A percentile compares a stretch with the other conserved stretches of the same genome.
These are phyloP conservation scores for Phytopythium delawarense DNA, from an alignment of 352 stramenopile species.

Conservation along the genomic window DNA sequence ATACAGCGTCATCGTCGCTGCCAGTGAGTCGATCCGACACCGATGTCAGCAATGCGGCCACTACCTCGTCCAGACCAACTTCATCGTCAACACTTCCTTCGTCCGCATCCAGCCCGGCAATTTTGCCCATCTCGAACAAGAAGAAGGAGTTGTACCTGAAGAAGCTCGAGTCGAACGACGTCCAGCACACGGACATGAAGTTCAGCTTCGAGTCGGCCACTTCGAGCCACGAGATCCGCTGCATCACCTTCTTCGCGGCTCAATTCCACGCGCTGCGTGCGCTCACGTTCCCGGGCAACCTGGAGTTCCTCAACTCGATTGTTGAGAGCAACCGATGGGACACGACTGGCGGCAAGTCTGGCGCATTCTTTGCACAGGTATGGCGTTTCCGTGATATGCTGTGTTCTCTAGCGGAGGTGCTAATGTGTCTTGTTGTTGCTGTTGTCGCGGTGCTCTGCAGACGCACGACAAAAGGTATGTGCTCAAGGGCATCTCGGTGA, in stretches of 20 bases:
- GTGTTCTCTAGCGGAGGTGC: slow-evolving; percentile 2
- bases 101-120: slow-evolving; percentile 1
- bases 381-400: slow-evolving; percentile 5
- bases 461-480: slow-evolving; percentile 83
- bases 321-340: slow-evolving; percentile 73
- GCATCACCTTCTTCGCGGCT: slow-evolving; percentile 75
- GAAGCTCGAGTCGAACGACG: slow-evolving; percentile 59
- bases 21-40: neutral
- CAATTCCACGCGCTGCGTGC: slow-evolving; percentile 80
- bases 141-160: slow-evolving; percentile 57
- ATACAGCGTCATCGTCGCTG: neutral
- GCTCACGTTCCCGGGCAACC: slow-evolving; percentile 59
- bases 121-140: slow-evolving; percentile 17
- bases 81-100: neutral
- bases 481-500: slow-evolving; percentile 82
- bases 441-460: slow-evolving; percentile 21
- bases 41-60: neutral
- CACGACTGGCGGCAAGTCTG: slow-evolving; percentile 78
- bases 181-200: slow-evolving; percentile 80
- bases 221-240: slow-evolving; percentile 58
- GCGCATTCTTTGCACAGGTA: slow-evolving; percentile 85
- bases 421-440: slow-evolving; percentile 3
- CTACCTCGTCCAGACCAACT: no score
- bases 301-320: slow-evolving; percentile 80
- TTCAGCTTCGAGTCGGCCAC: slow-evolving; percentile 53